Evolutionary conservation across 805 yeast species (phyloP), one percentile per base, ranked within the genome.

Genomic region (Myxozyma melibiosi): DNA sequence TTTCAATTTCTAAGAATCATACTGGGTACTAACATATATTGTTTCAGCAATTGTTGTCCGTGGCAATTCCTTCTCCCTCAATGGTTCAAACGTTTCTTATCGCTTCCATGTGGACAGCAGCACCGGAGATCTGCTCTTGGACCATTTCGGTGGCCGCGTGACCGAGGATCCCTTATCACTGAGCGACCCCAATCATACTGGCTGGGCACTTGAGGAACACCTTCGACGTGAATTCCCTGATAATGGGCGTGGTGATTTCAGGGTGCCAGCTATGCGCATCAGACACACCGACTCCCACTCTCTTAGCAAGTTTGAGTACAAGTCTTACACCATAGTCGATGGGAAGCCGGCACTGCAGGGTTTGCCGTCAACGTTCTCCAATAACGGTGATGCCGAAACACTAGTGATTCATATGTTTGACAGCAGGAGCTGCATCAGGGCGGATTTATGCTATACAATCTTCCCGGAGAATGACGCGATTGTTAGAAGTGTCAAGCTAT

Each of bases 241-340:
- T 22, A 6, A 6, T n/a, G 48, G 48, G 4, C 43, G 48, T 4
- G 48, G 48, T n/a, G 48, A 43, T n/a, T 43, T 43, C 41, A 46
- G 48, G 6, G 5, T 44, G 5, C 48, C 48, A n/a, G 48, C 48
- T 24, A 44, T 43, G 5, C 16, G 16, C 5, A 25, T 43, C 20
- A 14, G n/a, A 44, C 48, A 43, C 6, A n/a, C 48, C 8, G 20
- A 25, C 4, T 46, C 44, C 22, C 24, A 43, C 41, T 24, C 48
- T 6, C 44, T 43, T 7, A 28, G 20, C 14, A 46, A 43, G 5
- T 43, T 43, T 44, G n/a, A 27, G 14, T 43, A 43, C n/a, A 6
- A 11, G 16, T 43, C 48, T 46, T 31, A 43, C 22, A 18, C 22
- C n/a, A 25, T 43, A 5, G 5, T 43, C 13, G 48, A 43, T 5